phyloP scores from a whole-genome alignment of 805 yeast genomes.

The Schwanniomyces occidentalis region DNA sequence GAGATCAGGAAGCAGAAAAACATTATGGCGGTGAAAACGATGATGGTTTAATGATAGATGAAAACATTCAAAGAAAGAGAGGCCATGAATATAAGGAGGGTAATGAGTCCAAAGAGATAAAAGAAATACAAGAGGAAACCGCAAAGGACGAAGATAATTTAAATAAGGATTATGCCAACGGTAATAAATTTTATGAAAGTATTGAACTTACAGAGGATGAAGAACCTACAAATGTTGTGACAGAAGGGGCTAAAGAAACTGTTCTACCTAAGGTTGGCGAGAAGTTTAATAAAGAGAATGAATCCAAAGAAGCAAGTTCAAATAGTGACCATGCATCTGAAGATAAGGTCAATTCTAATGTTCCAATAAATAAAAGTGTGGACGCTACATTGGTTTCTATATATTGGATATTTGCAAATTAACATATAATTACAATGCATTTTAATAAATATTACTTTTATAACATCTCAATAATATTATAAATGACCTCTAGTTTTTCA shows the following conservation, averaged over 20 bases:
- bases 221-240: background rate
- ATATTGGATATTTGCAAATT: conserved; percentile 19
- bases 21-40: conserved; percentile 2
- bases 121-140: conserved; percentile 4
- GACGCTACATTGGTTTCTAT: conserved; percentile 9
- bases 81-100: too few relatives aligned
- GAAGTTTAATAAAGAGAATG: too few relatives aligned
- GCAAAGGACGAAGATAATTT: conserved; percentile 1
- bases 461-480: conserved; percentile 13
- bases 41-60: too few relatives aligned
- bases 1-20: conserved; percentile 1
- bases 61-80: too few relatives aligned
- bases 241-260: too few relatives aligned
- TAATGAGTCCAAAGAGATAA: background rate
- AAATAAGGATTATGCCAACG: background rate
- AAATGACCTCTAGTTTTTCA: conserved; percentile 19
- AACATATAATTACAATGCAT: conserved; percentile 2
- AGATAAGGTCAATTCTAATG: too few relatives aligned
- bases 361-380: too few relatives aligned
- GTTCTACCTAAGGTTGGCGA: too few relatives aligned
- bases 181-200: background rate
- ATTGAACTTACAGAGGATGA: background rate
- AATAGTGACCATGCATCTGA: too few relatives aligned
- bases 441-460: background rate
- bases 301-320: too few relatives aligned